Percentiles rank a stretch among this genome's conserved stretches.
These are phyloP conservation scores for Cutaneotrichosporon daszewskae DNA, from an alignment of 1,284 basidiomycete genomes.

Conservation along the genomic window DNA sequence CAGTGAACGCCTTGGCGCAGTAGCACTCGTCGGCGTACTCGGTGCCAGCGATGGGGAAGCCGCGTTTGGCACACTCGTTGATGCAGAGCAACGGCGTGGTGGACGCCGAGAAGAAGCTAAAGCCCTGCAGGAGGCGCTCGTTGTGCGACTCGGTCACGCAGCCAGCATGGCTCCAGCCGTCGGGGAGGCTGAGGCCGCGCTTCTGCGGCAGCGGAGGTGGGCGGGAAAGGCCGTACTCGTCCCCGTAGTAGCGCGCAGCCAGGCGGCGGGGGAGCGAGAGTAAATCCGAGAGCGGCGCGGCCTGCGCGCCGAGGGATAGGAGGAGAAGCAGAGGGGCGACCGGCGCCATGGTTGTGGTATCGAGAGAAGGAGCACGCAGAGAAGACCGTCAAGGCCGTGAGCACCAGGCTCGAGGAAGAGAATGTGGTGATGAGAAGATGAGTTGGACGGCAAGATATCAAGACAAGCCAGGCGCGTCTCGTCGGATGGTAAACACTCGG, in stretches of 20 bases:
- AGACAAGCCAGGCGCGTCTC: too few species aligned
- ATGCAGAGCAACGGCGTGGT: conserved; percentile 37
- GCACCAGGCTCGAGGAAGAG: conserved; percentile 24
- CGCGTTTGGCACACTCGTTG: conserved; percentile 35
- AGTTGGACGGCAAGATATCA: background rate
- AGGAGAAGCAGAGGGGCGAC: conserved; percentile 27
- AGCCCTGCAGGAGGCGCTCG: conserved; percentile 37
- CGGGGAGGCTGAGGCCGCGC: conserved; percentile 29
- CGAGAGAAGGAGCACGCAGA: background rate
- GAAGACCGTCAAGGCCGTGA: conserved; percentile 7
- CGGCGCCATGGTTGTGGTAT: conserved; percentile 29
- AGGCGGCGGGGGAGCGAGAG: background rate
- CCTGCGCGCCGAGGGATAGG: conserved; percentile 23
- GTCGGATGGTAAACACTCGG: conserved; percentile 2
- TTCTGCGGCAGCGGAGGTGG: conserved; percentile 31
- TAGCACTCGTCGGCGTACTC: conserved; percentile 45
- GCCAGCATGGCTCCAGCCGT: conserved; percentile 40
- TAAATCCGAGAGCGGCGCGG: background rate
- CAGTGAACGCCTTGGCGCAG: conserved; percentile 32
- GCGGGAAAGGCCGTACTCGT: conserved; percentile 27
- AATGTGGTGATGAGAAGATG: background rate
- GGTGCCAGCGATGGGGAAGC: conserved; percentile 39
- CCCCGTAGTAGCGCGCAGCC: conserved; percentile 30
- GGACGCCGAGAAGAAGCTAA: conserved; percentile 24
- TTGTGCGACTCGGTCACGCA: conserved; percentile 41